Base-by-base conservation (phyloP, 441 rosid genomes). In the Melastoma candidum region DNA sequence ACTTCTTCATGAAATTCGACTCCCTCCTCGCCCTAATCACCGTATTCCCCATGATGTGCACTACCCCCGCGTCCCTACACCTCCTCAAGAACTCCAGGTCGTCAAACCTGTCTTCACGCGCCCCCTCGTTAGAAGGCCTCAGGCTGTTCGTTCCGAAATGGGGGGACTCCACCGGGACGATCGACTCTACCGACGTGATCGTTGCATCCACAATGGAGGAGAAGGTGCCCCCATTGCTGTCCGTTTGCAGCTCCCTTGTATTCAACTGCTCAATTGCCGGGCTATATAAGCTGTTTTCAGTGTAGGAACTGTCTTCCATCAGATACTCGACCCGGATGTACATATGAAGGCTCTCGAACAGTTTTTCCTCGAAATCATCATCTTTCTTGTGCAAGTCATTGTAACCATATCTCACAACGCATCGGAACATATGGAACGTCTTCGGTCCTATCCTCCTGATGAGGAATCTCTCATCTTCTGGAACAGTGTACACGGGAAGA, bases 61-160 rank as follows among this genome's bases (percentile, higher is more conserved):
- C 64, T 53, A 70, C 74, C 60, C 72, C 74, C 11, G 69, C 70
- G 11, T 67, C 68, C 51, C 72, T 71, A 47, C 64, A 60, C 27
- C 46, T 60, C 26, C 47, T 60, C 46, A 60, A 47, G 39, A 60
- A 60, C 51, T 60, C 64, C 44, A 22, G 32, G 43, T 60, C 64
- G 49, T 52, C 57, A 12, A 25, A 12, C 49, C 51, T 50, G 44
- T 50, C 54, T 4, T 26, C 61, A 51, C 61, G 51, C 0, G 47
- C 27, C 61, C 54, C 59, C 6, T 59, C 59, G 3, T 63, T 32
- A 2, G 49, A 47, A 7, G 25, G 11, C 2, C 46, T 53, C 52
- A 48, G 8, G 48, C 13, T 25, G 24, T 22, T 44, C 11, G 24
- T 48, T 27, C 53, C 13, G 32, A 46, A 13, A 1, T 39, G 3